phyloP scores from a whole-genome alignment of 208 protist species.

The Crithidia bombi region DNA sequence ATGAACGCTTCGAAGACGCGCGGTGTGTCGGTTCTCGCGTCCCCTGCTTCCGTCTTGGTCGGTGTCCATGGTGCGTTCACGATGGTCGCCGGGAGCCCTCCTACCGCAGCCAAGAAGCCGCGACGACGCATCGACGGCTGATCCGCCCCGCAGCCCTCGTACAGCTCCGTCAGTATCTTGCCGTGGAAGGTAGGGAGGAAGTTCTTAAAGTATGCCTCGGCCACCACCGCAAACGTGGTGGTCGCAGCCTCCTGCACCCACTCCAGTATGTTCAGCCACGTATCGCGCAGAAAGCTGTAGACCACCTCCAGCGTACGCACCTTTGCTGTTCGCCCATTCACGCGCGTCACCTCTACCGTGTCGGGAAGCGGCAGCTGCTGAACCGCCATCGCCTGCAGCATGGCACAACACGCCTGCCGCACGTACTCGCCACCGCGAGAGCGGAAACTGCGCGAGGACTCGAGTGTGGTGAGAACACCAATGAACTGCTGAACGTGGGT shows the following conservation, averaged over 20 bases:
- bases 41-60: conserved; percentile 3
- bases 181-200: conserved; percentile 74
- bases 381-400: conserved; percentile 82
- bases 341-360: conserved; percentile 51
- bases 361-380: conserved; percentile 70
- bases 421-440: conserved; percentile 94
- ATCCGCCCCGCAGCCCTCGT: conserved; percentile 38
- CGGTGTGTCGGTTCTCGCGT: background rate
- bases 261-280: conserved; percentile 87
- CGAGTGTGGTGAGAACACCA: conserved; percentile 44
- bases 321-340: conserved; percentile 56
- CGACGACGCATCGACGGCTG: conserved; percentile 71
- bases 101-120: conserved; percentile 86
- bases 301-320: conserved; percentile 67
- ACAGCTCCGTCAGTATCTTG: conserved; percentile 74
- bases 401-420: conserved; percentile 87
- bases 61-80: conserved; percentile 38
- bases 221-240: conserved; percentile 67
- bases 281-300: conserved; percentile 89
- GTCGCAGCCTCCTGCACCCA: conserved; percentile 79
- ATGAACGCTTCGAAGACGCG: conserved; percentile 23
- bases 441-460: conserved; percentile 93
- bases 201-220: conserved; percentile 62
- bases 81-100: conserved; percentile 64
- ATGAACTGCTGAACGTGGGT: conserved; percentile 25